Percentiles rank a stretch among this genome's conserved stretches.
These are phyloP conservation scores for Chloranthus sessilifolius DNA, from an alignment of 164 flowering plant species.

Conservation along the genomic window DNA sequence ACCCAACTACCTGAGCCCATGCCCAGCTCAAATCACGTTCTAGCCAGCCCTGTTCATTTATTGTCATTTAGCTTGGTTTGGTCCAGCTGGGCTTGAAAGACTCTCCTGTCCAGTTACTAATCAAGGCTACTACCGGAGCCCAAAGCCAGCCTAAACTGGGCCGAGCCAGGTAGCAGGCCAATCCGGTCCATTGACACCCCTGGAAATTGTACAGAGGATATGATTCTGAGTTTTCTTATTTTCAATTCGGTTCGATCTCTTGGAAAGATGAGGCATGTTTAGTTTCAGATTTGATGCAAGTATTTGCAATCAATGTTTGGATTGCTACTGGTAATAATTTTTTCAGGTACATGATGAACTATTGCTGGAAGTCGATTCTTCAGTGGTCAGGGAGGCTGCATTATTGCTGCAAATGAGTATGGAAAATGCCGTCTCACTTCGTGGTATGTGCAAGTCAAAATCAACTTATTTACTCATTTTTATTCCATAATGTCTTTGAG, in stretches of 20 bases:
- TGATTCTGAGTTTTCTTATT: neutral
- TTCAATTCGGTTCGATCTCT: neutral
- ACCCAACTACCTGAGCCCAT: no score
- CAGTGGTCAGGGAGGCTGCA: slow-evolving; percentile 64
- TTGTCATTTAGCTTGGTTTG: no score
- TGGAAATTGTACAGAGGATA: no score
- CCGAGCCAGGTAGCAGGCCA: no score
- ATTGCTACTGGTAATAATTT: slow-evolving; percentile 4
- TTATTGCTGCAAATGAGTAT: slow-evolving; percentile 61
- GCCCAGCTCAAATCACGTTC: no score
- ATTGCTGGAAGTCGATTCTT: slow-evolving; percentile 80
- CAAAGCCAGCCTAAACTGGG: no score
- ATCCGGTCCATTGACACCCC: no score
- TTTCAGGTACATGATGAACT: slow-evolving; percentile 90
- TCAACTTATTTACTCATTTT: neutral
- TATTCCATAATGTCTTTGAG: neutral
- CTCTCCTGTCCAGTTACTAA: no score
- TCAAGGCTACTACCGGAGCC: no score
- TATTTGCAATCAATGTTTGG: neutral
- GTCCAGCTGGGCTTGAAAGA: no score
- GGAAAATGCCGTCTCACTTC: slow-evolving; percentile 85
- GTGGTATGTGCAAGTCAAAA: slow-evolving; percentile 33
- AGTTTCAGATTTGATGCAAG: neutral
- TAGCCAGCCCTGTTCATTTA: no score
- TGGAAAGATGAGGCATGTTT: neutral